phyloP scores from a whole-genome alignment of 331 rosid genomes.

The Saraca asoca region DNA sequence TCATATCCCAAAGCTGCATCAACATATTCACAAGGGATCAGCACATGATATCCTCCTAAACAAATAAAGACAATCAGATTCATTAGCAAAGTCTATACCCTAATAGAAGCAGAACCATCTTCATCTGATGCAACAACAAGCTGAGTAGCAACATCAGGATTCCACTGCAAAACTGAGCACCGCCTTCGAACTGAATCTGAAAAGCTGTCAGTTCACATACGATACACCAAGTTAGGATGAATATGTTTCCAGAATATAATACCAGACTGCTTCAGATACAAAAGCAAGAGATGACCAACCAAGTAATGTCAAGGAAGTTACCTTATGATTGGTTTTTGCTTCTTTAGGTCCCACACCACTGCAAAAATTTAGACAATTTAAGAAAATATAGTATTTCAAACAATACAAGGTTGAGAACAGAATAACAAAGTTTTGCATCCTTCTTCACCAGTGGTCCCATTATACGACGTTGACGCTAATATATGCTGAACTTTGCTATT shows the following conservation, averaged over 20 bases:
- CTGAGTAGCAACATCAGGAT: conserved; percentile 97
- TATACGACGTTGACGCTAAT: conserved; percentile 92
- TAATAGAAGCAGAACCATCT: conserved; percentile 79
- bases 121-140: conserved; percentile 98
- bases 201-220: conserved; percentile 64
- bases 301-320: conserved; percentile 27
- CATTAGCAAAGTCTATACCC: conserved; percentile 55
- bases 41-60: conserved; percentile 8
- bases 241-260: conserved; percentile 14
- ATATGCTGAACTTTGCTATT: conserved; percentile 98
- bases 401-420: conserved; percentile 26
- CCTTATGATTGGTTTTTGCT: conserved; percentile 99
- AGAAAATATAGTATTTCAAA: conserved; percentile 9
- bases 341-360: conserved; percentile 99
- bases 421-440: conserved; percentile 16
- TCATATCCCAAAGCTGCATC: conserved; percentile 99
- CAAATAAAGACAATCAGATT: conserved; percentile 25
- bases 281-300: conserved; percentile 16
- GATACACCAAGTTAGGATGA: conserved; percentile 13
- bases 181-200: conserved; percentile 87
- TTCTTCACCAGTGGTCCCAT: conserved; percentile 90
- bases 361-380: conserved; percentile 15
- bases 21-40: conserved; percentile 34
- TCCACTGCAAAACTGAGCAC: conserved; percentile 97
- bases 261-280: conserved; percentile 25